phyloP scores from a whole-genome alignment of 2,329 filamentous ascomycete species.

The Colletotrichum musae region DNA sequence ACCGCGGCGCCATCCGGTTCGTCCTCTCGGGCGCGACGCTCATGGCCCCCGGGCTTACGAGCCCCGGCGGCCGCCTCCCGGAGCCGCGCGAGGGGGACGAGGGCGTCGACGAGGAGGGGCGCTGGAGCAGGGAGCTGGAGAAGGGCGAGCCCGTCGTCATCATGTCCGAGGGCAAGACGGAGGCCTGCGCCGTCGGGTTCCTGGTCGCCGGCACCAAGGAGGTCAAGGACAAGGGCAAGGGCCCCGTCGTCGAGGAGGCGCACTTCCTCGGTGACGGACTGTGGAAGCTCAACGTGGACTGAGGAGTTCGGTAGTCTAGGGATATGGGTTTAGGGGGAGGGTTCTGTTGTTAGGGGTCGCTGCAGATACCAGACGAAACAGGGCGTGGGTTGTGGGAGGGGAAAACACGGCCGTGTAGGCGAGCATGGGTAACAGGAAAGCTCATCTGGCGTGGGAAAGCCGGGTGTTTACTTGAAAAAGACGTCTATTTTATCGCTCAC shows the following conservation, averaged over 20 bases:
- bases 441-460: too few species aligned
- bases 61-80: conserved; percentile 84
- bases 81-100: conserved; percentile 61
- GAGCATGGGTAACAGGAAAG: too few species aligned
- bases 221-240: conserved; percentile 95
- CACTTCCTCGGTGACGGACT: conserved; percentile 96
- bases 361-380: too few species aligned
- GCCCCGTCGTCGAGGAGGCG: conserved; percentile 91
- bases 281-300: conserved; percentile 78
- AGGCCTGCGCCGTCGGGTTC: conserved; percentile 89
- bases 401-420: too few species aligned
- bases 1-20: conserved; percentile 96
- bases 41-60: conserved; percentile 96
- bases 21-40: conserved; percentile 93
- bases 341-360: too few species aligned
- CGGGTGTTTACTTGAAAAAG: too few species aligned
- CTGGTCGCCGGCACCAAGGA: conserved; percentile 89
- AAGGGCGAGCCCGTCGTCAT: conserved; percentile 90
- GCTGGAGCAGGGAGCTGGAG: conserved; percentile 77
- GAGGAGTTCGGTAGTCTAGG: too few species aligned
- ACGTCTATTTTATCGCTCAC: too few species aligned
- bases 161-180: conserved; percentile 92
- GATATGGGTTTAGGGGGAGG: too few species aligned
- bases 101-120: conserved; percentile 64
- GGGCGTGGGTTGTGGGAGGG: too few species aligned